Evolutionary conservation across 2,329 filamentous ascomycete species (phyloP), one percentile per base, ranked within the genome.

Genomic region (Fusarium nurragi): DNA sequence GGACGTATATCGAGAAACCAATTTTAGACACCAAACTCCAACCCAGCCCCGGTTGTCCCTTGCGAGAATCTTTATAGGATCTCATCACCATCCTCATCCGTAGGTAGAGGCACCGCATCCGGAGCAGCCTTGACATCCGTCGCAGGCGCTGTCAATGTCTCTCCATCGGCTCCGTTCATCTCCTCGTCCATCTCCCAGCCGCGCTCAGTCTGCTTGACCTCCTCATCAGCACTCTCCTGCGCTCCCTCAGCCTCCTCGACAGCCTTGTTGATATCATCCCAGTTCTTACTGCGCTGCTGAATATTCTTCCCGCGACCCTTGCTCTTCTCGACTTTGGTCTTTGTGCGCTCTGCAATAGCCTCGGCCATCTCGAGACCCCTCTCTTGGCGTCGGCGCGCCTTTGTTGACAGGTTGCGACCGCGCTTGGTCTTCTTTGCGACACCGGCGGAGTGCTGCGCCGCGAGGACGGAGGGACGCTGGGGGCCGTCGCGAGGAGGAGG

Each of bases 401-500:
- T 85, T 65, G 80, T 77, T 68, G 85, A 88, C 73, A 86, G 69
- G 9, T 86, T 86, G 70, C 85, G 81, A 52, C 80, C 79, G 60
- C 79, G 78, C 75, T 87, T 90, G 60, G 80, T 72, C 77, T 90
- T 92, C 77, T 91, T 93, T 52, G 79, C 78, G 11, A 94, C 83
- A 26, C 92, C 91, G 18, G 88, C 84, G 3, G 81, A 79, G 73
- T 88, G 86, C 67, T 91, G 89, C 16, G 89, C 86, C 36, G 87
- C 86, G 37, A 93, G 86, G 18, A 92, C 83, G n/a, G 90, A 88
- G 25, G 88, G 86, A 6, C 88, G 85, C 59, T 80, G 74, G 34
- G 60, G 37, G 25, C 69, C 64, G 44, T 45, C 34, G 63, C 83
- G 78, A 56, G 77, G 64, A 3, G 87, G 85, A 12, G 83, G 80